Evolutionary conservation across 2,329 filamentous ascomycete species (phyloP), one percentile per base, ranked within the genome.

Genomic region (Daldinia sp.): DNA sequence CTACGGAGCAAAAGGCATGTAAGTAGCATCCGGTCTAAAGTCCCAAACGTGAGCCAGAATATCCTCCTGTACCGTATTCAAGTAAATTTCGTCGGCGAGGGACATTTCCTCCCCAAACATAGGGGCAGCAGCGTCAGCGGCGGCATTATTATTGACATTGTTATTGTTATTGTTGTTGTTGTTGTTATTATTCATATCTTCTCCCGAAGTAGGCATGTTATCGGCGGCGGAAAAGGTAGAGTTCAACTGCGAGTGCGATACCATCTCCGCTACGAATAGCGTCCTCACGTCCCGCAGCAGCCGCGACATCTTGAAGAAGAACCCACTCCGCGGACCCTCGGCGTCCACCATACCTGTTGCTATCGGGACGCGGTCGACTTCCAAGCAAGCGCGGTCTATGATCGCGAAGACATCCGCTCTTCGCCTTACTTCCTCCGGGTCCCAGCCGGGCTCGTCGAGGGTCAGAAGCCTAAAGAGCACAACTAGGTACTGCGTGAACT

Each of bases 401-500:
- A 72, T 59, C 2, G 59, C 67, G 44, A 76, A 70, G 4, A 75
- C 66, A 51, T 76, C 72, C 4, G 68, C 67, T 0, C 73, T 69
- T 30, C 69, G 64, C 28, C 63, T 63, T 4, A 75, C 71, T 18
- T 75, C 73, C 3, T 69, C 68, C 1, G 63, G 33, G 44, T 76
- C 73, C 75, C 73, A 77, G 7, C 70, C 71, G 6, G 70, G 63
- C 44, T 74, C 74, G 10, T 71, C 48, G 39, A 74, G 65, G 2
- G 63, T 73, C 30, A 60, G 54, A 26, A 77, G 73, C 57, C 71
- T 73, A 53, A 77, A 75, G 9, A 74, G 66, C 9, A 75, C 67
- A 9, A 75, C 72, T 7, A 75, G 35, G 61, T 68, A 72, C 58
- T 75, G 74, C 48, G 66, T 70, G 46, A 75, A 72, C 48, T 76